Evolutionary conservation across 2,329 filamentous ascomycete species (phyloP).

Genomic region (Pseudocercospora vitis): DNA sequence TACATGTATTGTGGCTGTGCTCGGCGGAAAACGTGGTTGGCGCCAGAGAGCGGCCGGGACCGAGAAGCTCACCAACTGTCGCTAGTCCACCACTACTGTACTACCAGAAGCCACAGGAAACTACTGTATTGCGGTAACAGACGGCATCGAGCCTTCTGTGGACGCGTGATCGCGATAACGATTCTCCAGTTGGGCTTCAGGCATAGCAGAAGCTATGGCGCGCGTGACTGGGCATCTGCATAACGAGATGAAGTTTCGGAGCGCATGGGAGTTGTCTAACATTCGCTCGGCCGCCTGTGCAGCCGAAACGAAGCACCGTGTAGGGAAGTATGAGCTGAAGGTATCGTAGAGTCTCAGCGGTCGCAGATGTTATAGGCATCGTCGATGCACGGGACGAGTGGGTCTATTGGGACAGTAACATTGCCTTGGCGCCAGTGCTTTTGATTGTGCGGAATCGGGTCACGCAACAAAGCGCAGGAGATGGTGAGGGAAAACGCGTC

Average conservation of each 20-base stretch:
- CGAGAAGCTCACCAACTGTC: too few relatives aligned
- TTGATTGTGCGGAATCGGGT: neutral
- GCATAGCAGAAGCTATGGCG: neutral
- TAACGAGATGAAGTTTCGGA: conserved; percentile 3
- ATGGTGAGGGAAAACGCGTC: neutral
- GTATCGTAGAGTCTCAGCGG: neutral
- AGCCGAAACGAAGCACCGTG: conserved; percentile 6
- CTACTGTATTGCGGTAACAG: too few relatives aligned
- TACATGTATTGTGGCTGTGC: conserved; percentile 8
- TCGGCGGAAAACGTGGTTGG: neutral
- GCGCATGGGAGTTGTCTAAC: neutral
- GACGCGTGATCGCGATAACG: too few relatives aligned
- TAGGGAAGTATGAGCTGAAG: neutral
- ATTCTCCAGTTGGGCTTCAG: neutral
- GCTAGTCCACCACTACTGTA: too few relatives aligned
- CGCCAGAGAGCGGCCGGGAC: neutral
- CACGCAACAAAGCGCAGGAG: neutral
- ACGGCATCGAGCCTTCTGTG: too few relatives aligned
- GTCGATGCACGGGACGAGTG: neutral
- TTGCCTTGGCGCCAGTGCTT: neutral
- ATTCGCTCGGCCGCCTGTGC: neutral
- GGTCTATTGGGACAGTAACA: neutral
- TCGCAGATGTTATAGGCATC: conserved; percentile 4
- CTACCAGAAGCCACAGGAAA: neutral
- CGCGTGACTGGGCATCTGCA: conserved; percentile 8